Base-by-base conservation (phyloP, 495 filamentous ascomycete species). In the Amphirosellinia nigrospora region DNA sequence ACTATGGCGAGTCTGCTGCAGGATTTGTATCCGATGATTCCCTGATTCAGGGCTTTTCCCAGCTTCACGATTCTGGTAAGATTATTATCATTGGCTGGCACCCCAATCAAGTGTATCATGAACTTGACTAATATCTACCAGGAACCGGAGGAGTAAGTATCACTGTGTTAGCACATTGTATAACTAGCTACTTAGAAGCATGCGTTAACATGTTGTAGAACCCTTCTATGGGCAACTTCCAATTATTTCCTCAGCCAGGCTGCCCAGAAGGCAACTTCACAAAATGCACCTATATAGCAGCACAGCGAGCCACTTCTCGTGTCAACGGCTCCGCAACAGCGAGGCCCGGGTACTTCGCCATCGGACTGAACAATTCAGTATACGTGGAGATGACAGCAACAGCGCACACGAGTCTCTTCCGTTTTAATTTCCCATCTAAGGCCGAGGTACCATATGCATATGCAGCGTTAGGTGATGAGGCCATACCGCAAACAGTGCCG, bases 151-250 rank as follows among this genome's bases (percentile, higher is more conserved):
- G 89, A 26, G 78, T 80, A 56, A 76, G 78, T 79, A 21, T 50
- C 61, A 46, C n/a, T 75, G 74, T 3, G 59, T 56, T 8, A 39
- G 13, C 9, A 11, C 21, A 7, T 58, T 50, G 38, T 32, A 21
- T 41, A 43, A 21, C 70, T 72, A 11, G n/a, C n/a, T n/a, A n/a
- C n/a, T n/a, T n/a, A n/a, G n/a, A n/a, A 70, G 71, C 50, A 36
- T 76, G 69, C 79, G 79, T 58, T 81, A 58, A 76, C 60, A 56
- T 50, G 65, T 19, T 38, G 16, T 70, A 80, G 78, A 78, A 82
- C 13, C 83, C 90, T 11, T 92, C 89, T 2, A 74, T 94, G 71
- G 92, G 92, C 32, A 92, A 93, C 75, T 94, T 94, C 72, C 90
- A 91, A 0, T 81, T 94, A 0, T 94, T 94, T 70, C 83, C 88